Conservation (phyloP, 345 rosid species). For the Dipteronia dyeriana region DNA sequence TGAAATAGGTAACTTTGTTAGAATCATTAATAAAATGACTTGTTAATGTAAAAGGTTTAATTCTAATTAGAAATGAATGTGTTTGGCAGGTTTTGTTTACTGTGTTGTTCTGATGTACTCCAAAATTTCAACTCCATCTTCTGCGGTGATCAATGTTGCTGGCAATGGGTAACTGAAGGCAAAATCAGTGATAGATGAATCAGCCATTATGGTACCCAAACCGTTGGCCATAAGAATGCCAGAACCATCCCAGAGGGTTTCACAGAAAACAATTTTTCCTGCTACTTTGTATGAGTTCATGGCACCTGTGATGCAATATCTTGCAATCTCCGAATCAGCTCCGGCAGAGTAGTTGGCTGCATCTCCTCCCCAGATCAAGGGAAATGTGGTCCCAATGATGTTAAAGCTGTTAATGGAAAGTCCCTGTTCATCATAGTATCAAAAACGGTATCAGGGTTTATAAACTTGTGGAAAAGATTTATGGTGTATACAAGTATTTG, state of each 20-base stretch:
- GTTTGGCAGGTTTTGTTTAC: neutral
- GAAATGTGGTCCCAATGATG: constrained; percentile 8
- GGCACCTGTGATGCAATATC: constrained; percentile 2
- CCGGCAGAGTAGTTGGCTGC: constrained; percentile 23
- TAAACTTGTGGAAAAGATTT: neutral
- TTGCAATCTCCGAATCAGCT: constrained; percentile 3
- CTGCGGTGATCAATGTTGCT: constrained; percentile 12
- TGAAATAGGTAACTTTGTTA: neutral
- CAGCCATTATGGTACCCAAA: constrained; percentile 17
- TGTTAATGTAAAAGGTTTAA: neutral
- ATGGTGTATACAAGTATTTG: neutral
- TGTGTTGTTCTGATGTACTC: constrained; percentile 20
- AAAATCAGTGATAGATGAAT: constrained; percentile 4
- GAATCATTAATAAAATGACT: neutral
- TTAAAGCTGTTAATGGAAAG: constrained; percentile 18
- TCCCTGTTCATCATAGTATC: neutral
- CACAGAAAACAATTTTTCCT: constrained; percentile 25
- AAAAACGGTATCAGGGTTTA: neutral
- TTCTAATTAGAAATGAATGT: no score
- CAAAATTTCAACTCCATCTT: constrained; percentile 11
- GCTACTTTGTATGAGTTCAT: constrained; percentile 18
- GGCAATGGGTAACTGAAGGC: constrained; percentile 20
- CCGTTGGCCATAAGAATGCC: neutral
- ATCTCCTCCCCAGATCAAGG: constrained; percentile 29
- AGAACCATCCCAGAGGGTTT: constrained; percentile 10